These are phyloP conservation scores for Scolecobasidium constrictum DNA, from an alignment of 2,329 filamentous ascomycete species.

Conservation along the genomic window DNA sequence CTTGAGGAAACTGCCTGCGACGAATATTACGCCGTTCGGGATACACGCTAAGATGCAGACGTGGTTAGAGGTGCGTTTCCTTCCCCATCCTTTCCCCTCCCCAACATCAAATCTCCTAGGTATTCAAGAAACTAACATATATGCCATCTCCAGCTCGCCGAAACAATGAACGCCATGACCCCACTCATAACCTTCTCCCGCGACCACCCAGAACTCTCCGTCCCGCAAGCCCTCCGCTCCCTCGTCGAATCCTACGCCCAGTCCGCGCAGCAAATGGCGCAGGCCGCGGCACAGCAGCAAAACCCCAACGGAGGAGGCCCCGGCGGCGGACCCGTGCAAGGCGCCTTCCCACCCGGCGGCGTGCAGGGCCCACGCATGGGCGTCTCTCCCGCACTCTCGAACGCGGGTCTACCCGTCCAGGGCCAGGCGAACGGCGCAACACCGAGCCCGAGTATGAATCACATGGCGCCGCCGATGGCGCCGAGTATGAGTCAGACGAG, in stretches of 20 bases:
- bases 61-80: constrained; percentile 48
- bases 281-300: constrained; percentile 19
- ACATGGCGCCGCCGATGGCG: constrained; percentile 41
- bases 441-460: constrained; percentile 32
- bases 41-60: constrained; percentile 45
- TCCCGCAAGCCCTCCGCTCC: constrained; percentile 43
- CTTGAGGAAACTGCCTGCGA: constrained; percentile 33
- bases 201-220: constrained; percentile 39
- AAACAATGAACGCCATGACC: constrained; percentile 55
- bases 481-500: constrained; percentile 45
- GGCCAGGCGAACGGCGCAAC: constrained; percentile 34
- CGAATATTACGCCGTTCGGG: constrained; percentile 40
- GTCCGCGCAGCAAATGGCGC: constrained; percentile 12
- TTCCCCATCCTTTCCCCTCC: neutral
- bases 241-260: constrained; percentile 31
- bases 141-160: constrained; percentile 40
- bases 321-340: neutral
- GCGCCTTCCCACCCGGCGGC: constrained; percentile 2
- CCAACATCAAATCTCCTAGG: neutral
- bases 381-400: constrained; percentile 47
- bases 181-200: constrained; percentile 47
- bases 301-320: constrained; percentile 10
- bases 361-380: constrained; percentile 21
- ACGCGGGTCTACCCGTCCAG: constrained; percentile 42
- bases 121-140: neutral